Evolutionary conservation across 2,329 filamentous ascomycete species (phyloP), one percentile per base, ranked within the genome.

Genomic region (Botrytis deweyae): DNA sequence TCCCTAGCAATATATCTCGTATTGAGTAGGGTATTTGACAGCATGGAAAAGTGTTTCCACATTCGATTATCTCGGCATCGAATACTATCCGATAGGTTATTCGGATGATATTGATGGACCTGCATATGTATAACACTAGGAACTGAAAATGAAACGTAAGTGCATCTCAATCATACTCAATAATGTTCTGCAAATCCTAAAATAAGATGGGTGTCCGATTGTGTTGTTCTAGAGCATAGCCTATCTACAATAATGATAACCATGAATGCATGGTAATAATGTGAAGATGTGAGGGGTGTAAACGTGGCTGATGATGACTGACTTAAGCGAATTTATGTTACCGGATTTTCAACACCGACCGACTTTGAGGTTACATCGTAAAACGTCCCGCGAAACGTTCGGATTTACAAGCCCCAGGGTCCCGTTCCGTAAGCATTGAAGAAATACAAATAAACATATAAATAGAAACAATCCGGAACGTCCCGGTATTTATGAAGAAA

Each of bases 141-240:
- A 69, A 69, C 38, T 58, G 66, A 58, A 33, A 69, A 69, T 69
- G 66, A 42, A 42, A 69, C 66, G 25, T 44, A 69, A 58, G 52
- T 59, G 25, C 49, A 69, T 58, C 29, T 42, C 36, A 20, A 69
- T 69, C 36, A 18, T 69, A 69, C 66, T 69, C 66, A 69, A 69
- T 58, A 69, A 25, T 58, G 38, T 29, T 33, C 36, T 55, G 46
- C n/a, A 58, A 29, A 40, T 42, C 49, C n/a, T 42, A 10, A 44
- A 69, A 40, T 20, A 22, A 10, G 14, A 33, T 22, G 6, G 46
- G 14, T 38, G 66, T n/a, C 29, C 12, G 12, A 22, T 6, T 58
- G 6, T 42, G 18, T 33, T 14, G 18, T 44, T 58, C 66, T 69
- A 58, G 49, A 69, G 49, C 4, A 69, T 69, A 58, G 49, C 25